Conservation (phyloP, 2,329 filamentous ascomycete genomes). For the Colletotrichum eleusines region DNA sequence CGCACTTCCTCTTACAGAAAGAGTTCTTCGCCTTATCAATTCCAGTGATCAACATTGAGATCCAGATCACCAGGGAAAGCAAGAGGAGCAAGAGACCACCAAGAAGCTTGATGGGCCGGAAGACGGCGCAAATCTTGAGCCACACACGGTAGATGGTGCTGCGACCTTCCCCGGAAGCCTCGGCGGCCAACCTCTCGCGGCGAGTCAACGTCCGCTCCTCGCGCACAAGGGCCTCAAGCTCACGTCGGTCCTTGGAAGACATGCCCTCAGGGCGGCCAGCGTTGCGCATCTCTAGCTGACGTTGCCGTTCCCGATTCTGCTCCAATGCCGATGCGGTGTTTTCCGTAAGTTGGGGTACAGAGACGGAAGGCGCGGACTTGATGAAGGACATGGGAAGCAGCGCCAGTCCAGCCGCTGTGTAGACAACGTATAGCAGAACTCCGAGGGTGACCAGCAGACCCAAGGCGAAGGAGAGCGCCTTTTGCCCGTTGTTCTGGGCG, state of each 20-base stretch:
- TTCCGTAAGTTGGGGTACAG: conserved; percentile 81
- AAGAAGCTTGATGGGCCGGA: conserved; percentile 89
- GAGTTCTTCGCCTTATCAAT: conserved; percentile 98
- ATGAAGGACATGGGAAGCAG: conserved; percentile 91
- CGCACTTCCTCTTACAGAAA: conserved; percentile 88
- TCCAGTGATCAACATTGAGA: conserved; percentile 93
- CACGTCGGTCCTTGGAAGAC: conserved; percentile 86
- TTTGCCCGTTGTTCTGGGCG: conserved; percentile 89
- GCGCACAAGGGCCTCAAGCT: conserved; percentile 86
- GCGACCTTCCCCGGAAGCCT: conserved; percentile 82
- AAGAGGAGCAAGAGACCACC: conserved; percentile 84
- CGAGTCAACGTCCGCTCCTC: conserved; percentile 94
- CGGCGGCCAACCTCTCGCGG: conserved; percentile 87
- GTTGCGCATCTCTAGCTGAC: conserved; percentile 89
- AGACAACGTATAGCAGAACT: conserved; percentile 86
- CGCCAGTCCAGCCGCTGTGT: conserved; percentile 90
- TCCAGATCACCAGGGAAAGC: conserved; percentile 81
- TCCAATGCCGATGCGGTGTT: conserved; percentile 85
- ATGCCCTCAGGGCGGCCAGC: conserved; percentile 80
- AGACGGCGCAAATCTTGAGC: conserved; percentile 83
- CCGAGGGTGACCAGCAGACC: conserved; percentile 91
- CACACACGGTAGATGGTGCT: conserved; percentile 80
- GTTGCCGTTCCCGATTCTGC: conserved; percentile 89
- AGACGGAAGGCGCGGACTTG: conserved; percentile 89
- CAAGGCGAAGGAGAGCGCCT: conserved; percentile 89